These are phyloP conservation scores for Wickerhamiella australiensis DNA, from an alignment of 805 yeast species.

Conservation along the genomic window DNA sequence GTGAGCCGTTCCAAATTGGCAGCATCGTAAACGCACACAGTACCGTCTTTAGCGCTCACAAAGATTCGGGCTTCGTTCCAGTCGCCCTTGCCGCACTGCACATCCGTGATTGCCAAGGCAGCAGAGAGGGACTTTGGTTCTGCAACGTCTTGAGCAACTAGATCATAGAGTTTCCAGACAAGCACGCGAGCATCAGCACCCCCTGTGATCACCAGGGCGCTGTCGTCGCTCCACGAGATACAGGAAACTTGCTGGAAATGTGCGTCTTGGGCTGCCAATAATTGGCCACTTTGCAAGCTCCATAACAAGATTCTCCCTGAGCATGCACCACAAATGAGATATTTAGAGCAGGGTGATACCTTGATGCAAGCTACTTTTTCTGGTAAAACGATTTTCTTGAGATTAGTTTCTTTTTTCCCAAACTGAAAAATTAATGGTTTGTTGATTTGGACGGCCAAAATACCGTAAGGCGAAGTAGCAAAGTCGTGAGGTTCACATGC, in stretches of 20 bases:
- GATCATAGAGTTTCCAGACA: conserved; percentile 58
- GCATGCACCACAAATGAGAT: conserved; percentile 56
- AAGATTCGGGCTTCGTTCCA: conserved; percentile 50
- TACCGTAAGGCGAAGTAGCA: conserved; percentile 38
- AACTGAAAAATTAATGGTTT: conserved; percentile 70
- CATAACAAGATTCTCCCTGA: conserved; percentile 74
- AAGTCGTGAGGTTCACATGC: conserved; percentile 24
- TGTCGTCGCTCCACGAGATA: conserved; percentile 49
- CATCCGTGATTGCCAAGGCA: conserved; percentile 38
- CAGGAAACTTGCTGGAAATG: conserved; percentile 70
- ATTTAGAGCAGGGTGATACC: conserved; percentile 32
- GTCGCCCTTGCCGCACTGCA: conserved; percentile 40
- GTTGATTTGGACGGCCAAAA: conserved; percentile 53
- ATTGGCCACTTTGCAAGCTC: conserved; percentile 69
- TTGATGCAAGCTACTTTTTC: conserved; percentile 56
- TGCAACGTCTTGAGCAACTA: conserved; percentile 29
- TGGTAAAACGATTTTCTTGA: conserved; percentile 75
- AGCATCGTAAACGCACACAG: conserved; percentile 60
- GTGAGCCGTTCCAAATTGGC: conserved; percentile 38
- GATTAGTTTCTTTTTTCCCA: conserved; percentile 50
- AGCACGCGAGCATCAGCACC: conserved; percentile 71
- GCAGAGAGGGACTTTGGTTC: conserved; percentile 25
- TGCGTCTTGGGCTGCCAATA: conserved; percentile 60
- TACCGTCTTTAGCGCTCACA: conserved; percentile 61
- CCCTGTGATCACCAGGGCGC: conserved; percentile 57